Evolutionary conservation across 2,329 filamentous ascomycete species (phyloP).

Genomic region (Sarocladium kiliense): DNA sequence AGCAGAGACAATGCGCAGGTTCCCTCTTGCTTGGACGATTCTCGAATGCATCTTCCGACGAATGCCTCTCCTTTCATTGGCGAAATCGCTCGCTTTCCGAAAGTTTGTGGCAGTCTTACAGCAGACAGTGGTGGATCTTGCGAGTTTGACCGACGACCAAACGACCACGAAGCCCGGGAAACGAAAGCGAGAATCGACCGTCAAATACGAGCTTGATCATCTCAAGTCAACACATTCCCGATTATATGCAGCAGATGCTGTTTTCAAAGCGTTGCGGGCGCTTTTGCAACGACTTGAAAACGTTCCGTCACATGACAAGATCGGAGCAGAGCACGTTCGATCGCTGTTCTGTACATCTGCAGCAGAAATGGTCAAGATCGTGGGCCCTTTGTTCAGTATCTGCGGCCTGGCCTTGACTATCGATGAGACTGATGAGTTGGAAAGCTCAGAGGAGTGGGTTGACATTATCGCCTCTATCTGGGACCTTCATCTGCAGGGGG

Average conservation of each 20-base stretch:
- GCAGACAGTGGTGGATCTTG: constrained; percentile 25
- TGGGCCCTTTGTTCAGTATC: constrained; percentile 39
- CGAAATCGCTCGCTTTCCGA: constrained; percentile 65
- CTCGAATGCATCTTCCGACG: constrained; percentile 54
- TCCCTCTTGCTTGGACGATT: constrained; percentile 56
- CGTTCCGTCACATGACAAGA: constrained; percentile 36
- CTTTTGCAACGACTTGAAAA: constrained; percentile 41
- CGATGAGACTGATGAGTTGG: constrained; percentile 24
- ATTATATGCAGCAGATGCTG: constrained; percentile 39
- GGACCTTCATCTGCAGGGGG: constrained; percentile 48
- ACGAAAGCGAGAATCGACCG: constrained; percentile 37
- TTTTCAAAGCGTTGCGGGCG: constrained; percentile 41
- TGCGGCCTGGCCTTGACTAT: constrained; percentile 35
- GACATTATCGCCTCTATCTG: constrained; percentile 41
- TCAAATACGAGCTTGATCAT: constrained; percentile 31
- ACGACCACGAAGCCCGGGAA: constrained; percentile 25
- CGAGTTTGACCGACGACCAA: neutral
- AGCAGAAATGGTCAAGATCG: constrained; percentile 39
- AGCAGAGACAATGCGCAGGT: constrained; percentile 49
- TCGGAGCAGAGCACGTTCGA: constrained; percentile 54
- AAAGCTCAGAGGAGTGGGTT: constrained; percentile 42
- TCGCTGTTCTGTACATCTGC: constrained; percentile 49
- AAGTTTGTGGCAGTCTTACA: constrained; percentile 63
- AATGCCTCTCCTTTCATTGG: constrained; percentile 65
- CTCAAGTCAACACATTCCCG: constrained; percentile 36